Conservation (phyloP, 805 yeast genomes). For the Candida vaughaniae region DNA sequence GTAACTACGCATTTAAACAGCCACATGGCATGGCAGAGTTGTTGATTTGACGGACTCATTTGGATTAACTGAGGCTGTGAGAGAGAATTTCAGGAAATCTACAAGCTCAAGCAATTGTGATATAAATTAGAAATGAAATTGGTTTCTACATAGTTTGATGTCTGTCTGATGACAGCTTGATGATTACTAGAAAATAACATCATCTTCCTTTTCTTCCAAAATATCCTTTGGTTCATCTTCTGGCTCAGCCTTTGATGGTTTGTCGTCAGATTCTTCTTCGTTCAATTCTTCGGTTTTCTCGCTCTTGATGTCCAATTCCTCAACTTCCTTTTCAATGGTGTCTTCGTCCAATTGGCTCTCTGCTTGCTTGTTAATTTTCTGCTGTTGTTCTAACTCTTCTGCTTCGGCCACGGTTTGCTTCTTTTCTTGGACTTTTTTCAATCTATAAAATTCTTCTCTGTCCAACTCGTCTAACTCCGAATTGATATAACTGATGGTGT, state of each 20-base stretch:
- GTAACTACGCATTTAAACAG: too few species aligned
- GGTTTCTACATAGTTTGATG: too few species aligned
- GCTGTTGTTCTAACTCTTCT: constrained; percentile 35
- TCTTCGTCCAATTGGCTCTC: constrained; percentile 15
- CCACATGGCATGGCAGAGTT: too few species aligned
- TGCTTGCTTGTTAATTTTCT: constrained; percentile 5
- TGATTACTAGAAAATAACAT: constrained; percentile 42
- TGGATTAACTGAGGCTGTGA: too few species aligned
- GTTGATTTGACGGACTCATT: too few species aligned
- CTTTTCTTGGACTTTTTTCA: constrained; percentile 95
- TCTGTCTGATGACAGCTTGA: too few species aligned
- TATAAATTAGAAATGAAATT: too few species aligned
- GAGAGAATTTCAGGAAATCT: too few species aligned
- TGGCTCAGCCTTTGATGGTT: constrained; percentile 4
- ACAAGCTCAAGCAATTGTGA: too few species aligned
- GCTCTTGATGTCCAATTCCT: constrained; percentile 20
- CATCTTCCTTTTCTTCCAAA: constrained; percentile 43
- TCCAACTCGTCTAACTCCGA: constrained; percentile 96
- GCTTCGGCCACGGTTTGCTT: constrained; percentile 77
- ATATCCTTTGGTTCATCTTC: constrained; percentile 20
- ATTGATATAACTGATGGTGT: constrained; percentile 87
- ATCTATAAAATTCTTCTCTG: constrained; percentile 95
- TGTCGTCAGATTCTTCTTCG: constrained; percentile 9
- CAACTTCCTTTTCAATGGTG: constrained; percentile 28
- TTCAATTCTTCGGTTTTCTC: constrained; percentile 2